Conservation (phyloP, 1,284 basidiomycete species). For the Tausonia pullulans region DNA sequence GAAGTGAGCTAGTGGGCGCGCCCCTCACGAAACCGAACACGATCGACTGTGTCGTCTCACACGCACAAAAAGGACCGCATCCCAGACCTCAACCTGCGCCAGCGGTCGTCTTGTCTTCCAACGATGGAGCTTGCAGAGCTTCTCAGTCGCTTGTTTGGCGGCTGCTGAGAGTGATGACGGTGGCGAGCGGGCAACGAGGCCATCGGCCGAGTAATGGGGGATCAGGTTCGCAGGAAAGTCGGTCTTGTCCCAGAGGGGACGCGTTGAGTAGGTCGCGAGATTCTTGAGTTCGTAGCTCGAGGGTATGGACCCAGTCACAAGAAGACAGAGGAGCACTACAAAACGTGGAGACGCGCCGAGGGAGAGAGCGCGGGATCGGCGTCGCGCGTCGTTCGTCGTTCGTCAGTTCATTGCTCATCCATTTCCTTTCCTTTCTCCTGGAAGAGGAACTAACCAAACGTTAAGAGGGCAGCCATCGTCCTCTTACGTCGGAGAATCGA, state of each 20-base stretch:
- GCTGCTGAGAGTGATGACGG: neutral
- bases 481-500: too few species aligned
- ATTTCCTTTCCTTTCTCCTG: too few species aligned
- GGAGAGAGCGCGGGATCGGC: too few species aligned
- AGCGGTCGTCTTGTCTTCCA: conserved; percentile 33
- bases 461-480: too few species aligned
- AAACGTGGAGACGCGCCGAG: too few species aligned
- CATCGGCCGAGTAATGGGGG: conserved; percentile 48
- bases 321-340: too few species aligned
- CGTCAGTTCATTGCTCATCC: too few species aligned
- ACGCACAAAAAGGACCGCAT: conserved; percentile 45
- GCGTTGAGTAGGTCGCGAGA: conserved; percentile 42
- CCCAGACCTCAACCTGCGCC: conserved; percentile 30
- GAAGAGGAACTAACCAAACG: too few species aligned
- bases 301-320: neutral
- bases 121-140: conserved; percentile 46
- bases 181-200: conserved; percentile 27
- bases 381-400: too few species aligned
- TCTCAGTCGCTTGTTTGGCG: conserved; percentile 29
- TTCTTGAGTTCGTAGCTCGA: conserved; percentile 11
- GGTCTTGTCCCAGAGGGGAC: conserved; percentile 52
- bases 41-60: too few species aligned
- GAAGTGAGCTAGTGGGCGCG: neutral
- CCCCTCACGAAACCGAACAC: conserved; percentile 10
- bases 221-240: conserved; percentile 42